Conservation (phyloP, 106 monocot genomes). For the Iris macrosiphon region DNA sequence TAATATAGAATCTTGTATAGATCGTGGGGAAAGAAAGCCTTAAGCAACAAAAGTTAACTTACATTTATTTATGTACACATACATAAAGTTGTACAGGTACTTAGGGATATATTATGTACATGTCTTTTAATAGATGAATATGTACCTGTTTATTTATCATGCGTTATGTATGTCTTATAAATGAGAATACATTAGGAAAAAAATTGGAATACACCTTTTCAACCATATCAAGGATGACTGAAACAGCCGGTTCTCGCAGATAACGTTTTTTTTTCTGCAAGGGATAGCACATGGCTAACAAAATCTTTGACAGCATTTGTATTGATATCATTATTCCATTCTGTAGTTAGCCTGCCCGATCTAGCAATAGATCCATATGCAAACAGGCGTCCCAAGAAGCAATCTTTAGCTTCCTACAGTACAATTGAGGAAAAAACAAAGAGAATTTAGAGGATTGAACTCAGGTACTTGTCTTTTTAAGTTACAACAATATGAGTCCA, state of each 20-base stretch:
- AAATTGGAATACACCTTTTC: constrained; percentile 36
- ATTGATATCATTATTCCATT: constrained; percentile 35
- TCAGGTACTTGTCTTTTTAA: not conserved
- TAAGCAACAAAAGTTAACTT: no score
- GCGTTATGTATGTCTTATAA: no score
- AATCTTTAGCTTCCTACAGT: constrained; percentile 79
- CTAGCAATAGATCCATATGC: constrained; percentile 80
- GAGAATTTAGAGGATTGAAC: not conserved
- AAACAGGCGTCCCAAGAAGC: constrained; percentile 81
- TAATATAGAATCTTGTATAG: no score
- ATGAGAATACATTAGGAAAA: not conserved
- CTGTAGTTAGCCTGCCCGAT: constrained; percentile 56
- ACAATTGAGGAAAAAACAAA: constrained; percentile 1
- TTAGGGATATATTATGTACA: no score
- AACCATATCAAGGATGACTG: constrained; percentile 57
- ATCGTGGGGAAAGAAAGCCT: no score
- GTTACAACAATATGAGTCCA: not conserved
- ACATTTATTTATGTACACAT: no score
- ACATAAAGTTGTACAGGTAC: no score
- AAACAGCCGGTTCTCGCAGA: constrained; percentile 72
- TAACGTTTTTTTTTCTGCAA: constrained; percentile 83
- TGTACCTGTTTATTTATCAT: no score
- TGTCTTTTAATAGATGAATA: no score
- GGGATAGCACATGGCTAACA: constrained; percentile 34
- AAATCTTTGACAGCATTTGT: constrained; percentile 54